Evolutionary conservation across 805 yeast genomes (phyloP), one percentile per base, ranked within the genome.

Genomic region (Crinitomyces ghanaensis): DNA sequence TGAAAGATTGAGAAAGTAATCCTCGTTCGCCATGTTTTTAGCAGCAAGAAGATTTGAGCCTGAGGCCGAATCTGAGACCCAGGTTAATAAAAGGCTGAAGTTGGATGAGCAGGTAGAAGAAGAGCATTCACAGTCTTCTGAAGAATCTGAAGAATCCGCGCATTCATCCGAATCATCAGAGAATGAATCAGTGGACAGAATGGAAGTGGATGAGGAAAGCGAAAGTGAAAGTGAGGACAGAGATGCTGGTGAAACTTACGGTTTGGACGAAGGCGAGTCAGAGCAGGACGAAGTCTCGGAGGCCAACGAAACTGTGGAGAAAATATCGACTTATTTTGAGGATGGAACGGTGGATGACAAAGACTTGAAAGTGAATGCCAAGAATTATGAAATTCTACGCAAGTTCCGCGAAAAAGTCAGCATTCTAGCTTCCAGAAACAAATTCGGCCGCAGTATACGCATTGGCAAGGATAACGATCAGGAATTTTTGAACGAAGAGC

Each of bases 101-200:
- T 26, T 34, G 26, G 12, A 35, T 12, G 49, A 31, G 13, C 26
- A 11, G 19, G 40, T 31, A 28, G 19, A 30, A 4, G 49, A 40
- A 15, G 37, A 31, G 6, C 52, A 49, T 27, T 48, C 63, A 3
- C 70, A 70, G 39, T 77, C 72, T 50, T 54, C 65, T 3, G 50
- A 68, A 0, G 62, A 79, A 9, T 54, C 77, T 9, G 54, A 65
- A 12, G 65, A 79, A 47, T 77, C 76, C 53, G 60, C 9, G 46
- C 54, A 45, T 41, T 23, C 19, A 9, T 28, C 33, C 5, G 19
- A 17, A 11, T 28, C 20, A 6, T 11, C 17, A 17, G 18, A 19
- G 9, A 20, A 23, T 18, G 29, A 11, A 7, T 9, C 43, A 16
- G 36, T 25, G 4, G 21, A 21, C 14, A 20, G 26, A 8, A 12